Base-by-base conservation (phyloP, 345 rosid species). In the Euphorbia tirucalli region DNA sequence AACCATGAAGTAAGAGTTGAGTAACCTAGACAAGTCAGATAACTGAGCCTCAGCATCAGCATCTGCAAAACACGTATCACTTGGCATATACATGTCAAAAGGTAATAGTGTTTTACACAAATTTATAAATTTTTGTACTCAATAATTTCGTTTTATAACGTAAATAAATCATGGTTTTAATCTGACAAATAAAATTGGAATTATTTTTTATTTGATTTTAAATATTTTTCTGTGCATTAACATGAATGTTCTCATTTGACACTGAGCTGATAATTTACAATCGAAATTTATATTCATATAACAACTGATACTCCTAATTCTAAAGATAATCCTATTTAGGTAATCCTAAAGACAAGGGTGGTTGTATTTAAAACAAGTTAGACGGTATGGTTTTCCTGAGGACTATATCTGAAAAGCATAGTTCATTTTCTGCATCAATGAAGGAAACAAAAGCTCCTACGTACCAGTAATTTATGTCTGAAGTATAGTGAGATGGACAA, bases 391-490 rank as follows among this genome's bases (percentile, higher is more conserved):
- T 46, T 46, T 46, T 46, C 64, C 56, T 49, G 56, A 50, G 19
- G 64, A 61, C 19, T 48, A 10, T 21, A 24, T 22, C 25, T 15
- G 10, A 46, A 65, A 27, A 64, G 3, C 24, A 57, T 44, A 5
- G 9, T 31, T 60, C 7, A 25, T 32, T 57, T 49, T 43, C 37
- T 63, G 37, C 49, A 63, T 67, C 16, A 11, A 70, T 15, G 28
- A 58, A 70, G 19, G 65, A 67, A 48, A 48, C 18, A 74, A 35
- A 62, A 19, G 56, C 16, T 79, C 60, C 55, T 71, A 21, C 81
- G 28, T 87, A 94, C 98, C 96, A 94, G 56, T 70, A 90, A 77
- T 75, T 94, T 94, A 82, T 92, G 96, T 54, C 79, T 85, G 78
- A 94, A 87, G 80, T 94, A 94, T 32, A 65, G 85, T 62, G 78